Percentiles rank a stretch among this genome's conserved stretches.
Conservation (phyloP, 192 early-diverging fungal genomes). For the Coemansia sp. region DNA sequence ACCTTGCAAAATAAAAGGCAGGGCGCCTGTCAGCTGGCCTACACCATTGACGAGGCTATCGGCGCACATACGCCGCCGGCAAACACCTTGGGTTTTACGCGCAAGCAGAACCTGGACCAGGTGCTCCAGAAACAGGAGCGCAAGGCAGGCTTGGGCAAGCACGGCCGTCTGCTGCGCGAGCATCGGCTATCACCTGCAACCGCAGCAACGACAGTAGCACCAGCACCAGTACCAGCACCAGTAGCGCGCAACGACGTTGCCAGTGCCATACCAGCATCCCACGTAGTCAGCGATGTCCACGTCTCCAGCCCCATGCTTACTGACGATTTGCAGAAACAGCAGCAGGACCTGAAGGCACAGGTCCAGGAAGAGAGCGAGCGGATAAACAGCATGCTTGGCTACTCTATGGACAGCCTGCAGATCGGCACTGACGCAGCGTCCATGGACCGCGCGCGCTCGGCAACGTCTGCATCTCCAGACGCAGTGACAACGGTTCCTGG, state of each 20-base stretch:
- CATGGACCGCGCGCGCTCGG: neutral
- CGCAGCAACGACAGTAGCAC: neutral
- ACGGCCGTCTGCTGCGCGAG: slow-evolving; percentile 34
- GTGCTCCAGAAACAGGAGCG: slow-evolving; percentile 49
- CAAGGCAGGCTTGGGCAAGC: slow-evolving; percentile 38
- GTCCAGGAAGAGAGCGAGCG: neutral
- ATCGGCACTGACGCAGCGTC: slow-evolving; percentile 8
- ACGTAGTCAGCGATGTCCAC: neutral
- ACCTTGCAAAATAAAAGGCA: slow-evolving; percentile 12
- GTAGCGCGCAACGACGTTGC: neutral
- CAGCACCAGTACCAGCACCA: neutral
- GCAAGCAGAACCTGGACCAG: slow-evolving; percentile 46
- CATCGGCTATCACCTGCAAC: slow-evolving; percentile 9
- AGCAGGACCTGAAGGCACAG: slow-evolving; percentile 10
- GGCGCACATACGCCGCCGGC: slow-evolving; percentile 47
- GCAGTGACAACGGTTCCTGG: slow-evolving; percentile 24
- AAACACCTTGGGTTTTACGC: slow-evolving; percentile 51
- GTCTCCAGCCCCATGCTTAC: slow-evolving; percentile 4
- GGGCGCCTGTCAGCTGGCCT: slow-evolving; percentile 49
- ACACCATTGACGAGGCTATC: slow-evolving; percentile 43
- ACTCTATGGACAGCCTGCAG: slow-evolving; percentile 19
- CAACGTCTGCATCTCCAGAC: slow-evolving; percentile 2
- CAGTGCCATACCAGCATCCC: neutral
- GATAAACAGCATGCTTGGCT: neutral
- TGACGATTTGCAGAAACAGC: neutral